phyloP scores from a whole-genome alignment of 2,329 filamentous ascomycete species.

The Aspergillus pseudonomiae region DNA sequence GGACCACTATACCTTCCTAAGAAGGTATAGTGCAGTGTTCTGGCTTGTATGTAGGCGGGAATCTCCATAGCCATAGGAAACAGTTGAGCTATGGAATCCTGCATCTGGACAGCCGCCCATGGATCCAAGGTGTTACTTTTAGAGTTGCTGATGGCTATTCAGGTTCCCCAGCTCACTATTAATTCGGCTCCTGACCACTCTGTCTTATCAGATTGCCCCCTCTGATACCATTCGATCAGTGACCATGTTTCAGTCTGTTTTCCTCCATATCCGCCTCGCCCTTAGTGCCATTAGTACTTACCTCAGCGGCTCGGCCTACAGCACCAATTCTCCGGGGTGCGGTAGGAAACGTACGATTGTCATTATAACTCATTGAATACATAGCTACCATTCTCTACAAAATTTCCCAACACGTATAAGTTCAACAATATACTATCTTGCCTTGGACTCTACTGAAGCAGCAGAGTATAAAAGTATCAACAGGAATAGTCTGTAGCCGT shows the following conservation, averaged over 20 bases:
- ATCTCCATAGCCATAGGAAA: not conserved
- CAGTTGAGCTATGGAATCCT: not conserved
- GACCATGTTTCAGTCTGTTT: not conserved
- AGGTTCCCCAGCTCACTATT: too few species aligned
- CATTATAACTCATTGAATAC: conserved; percentile 7
- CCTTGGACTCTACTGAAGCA: too few species aligned
- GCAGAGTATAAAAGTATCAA: too few species aligned
- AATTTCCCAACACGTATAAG: conserved; percentile 1
- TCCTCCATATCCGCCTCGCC: not conserved
- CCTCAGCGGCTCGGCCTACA: not conserved
- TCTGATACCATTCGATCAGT: not conserved
- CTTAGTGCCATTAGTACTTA: not conserved
- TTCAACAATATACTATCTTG: not conserved
- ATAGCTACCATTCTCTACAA: conserved; percentile 9
- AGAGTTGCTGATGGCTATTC: too few species aligned
- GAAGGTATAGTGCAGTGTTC: not conserved
- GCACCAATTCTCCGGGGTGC: conserved; percentile 27
- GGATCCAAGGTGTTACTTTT: too few species aligned
- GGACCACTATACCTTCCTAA: not conserved
- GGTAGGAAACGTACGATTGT: conserved; percentile 7
- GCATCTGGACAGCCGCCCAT: too few species aligned
- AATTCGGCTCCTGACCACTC: too few species aligned
- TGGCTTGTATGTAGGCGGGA: not conserved
- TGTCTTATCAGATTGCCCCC: too few species aligned
- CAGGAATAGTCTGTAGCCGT: too few species aligned